Evolutionary conservation across 176 grass and related monocot genomes (phyloP), one percentile per base, ranked within the genome.

Genomic region (bread wheat (Triticum aestivum)): DNA sequence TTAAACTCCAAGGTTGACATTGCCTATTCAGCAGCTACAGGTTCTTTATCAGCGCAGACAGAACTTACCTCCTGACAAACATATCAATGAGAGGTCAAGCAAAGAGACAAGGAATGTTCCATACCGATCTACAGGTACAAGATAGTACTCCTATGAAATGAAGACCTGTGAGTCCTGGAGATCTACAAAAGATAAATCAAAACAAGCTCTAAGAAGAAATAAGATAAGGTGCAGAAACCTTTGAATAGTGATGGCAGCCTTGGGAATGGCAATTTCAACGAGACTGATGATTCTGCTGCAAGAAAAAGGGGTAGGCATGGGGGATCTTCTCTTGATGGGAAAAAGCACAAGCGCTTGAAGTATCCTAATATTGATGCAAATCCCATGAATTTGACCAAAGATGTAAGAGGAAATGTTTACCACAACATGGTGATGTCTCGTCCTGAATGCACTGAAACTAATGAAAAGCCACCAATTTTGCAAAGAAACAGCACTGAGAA

Each of bases 1-100:
- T 34, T 34, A 87, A 95, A 82, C 81, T 34, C 73, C 81, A 98
- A 91, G 79, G 84, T 68, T 90, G 93, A 83, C 61, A 44, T 82
- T 68, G 78, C 81, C 63, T 73, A 88, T 73, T 58, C 70, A 18
- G 78, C 73, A 69, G 52, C 44, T 78, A 87, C 54, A 83, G 86
- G 80, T 80, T 73, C 79, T 58, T 78, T 91, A 35, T 84, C 61
- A 82, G 87, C 86, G 56, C 88, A 73, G 1, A 84, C 90, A 61
- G 24, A 66, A 70, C 82, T 75, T 89, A 67, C 66, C 80, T 63
- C 85, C 88, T 79, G 89, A 87, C 74, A 88, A 86, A 82, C 61
- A 80, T 78, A 74, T 20, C 47, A 85, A 79, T 81, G 91, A 89
- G n/a, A 75, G 63, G 21, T 64, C 27, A 7, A 90, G 79, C 66